phyloP scores from a whole-genome alignment of 1,284 basidiomycete species.

The Apiotrichum domesticum region DNA sequence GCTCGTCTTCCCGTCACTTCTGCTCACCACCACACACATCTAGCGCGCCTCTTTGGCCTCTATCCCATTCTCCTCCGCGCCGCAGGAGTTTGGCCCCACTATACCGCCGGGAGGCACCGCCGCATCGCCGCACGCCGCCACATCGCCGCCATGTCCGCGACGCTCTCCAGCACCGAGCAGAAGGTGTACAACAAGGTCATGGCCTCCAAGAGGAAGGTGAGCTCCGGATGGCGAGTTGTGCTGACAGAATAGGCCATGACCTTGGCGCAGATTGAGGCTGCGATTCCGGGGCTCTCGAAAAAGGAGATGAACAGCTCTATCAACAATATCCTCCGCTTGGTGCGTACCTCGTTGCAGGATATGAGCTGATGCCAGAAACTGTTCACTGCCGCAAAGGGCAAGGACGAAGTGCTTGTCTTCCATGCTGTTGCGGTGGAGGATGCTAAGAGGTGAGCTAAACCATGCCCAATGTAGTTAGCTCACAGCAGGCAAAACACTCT shows the following conservation, averaged over 20 bases:
- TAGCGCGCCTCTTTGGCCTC: too few species aligned
- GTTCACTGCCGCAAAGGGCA: slow-evolving; percentile 19
- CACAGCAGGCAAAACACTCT: slow-evolving; percentile 26
- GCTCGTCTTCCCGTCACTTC: too few species aligned
- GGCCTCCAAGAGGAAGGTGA: slow-evolving; percentile 37
- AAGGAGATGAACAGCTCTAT: slow-evolving; percentile 22
- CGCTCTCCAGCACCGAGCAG: slow-evolving; percentile 37
- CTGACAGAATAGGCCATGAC: slow-evolving; percentile 24
- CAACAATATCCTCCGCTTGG: slow-evolving; percentile 21
- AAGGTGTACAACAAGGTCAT: slow-evolving; percentile 44
- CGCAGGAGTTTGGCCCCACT: too few species aligned
- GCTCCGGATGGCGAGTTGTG: neutral
- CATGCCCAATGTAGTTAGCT: neutral
- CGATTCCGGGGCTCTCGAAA: slow-evolving; percentile 23
- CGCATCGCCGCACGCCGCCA: too few species aligned
- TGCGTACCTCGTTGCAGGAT: slow-evolving; percentile 5
- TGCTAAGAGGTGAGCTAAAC: slow-evolving; percentile 28
- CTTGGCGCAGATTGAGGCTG: slow-evolving; percentile 21
- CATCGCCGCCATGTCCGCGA: slow-evolving; percentile 21
- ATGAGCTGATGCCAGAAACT: slow-evolving; percentile 7
- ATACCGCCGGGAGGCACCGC: too few species aligned
- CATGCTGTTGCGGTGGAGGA: slow-evolving; percentile 31
- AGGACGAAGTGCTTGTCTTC: slow-evolving; percentile 23
- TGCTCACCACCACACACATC: too few species aligned
- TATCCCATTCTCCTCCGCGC: too few species aligned